phyloP scores from a whole-genome alignment of 2,329 filamentous ascomycete genomes.

The Xenosphaeropsis pyriputrescens region DNA sequence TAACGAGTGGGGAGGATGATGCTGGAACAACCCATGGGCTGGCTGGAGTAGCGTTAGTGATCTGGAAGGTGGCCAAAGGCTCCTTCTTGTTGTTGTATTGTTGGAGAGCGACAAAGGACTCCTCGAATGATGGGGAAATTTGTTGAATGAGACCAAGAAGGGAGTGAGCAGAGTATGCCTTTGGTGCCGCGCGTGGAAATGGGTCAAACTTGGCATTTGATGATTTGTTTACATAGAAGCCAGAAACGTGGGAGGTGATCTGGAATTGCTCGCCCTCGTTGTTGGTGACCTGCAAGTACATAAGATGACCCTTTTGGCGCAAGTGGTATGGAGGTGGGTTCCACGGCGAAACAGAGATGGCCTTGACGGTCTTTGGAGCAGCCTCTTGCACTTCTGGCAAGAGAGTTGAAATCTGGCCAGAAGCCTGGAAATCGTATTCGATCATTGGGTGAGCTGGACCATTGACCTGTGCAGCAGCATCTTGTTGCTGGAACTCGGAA shows the following conservation, averaged over 20 bases:
- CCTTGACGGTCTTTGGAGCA: constrained; percentile 81
- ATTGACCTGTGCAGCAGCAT: constrained; percentile 19
- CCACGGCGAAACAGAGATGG: constrained; percentile 80
- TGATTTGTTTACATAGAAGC: constrained; percentile 95
- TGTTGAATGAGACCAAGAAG: constrained; percentile 65
- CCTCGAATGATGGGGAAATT: constrained; percentile 71
- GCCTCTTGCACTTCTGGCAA: constrained; percentile 52
- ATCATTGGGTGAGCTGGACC: constrained; percentile 39
- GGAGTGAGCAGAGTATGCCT: constrained; percentile 70
- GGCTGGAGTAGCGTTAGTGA: constrained; percentile 85
- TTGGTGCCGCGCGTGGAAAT: constrained; percentile 62
- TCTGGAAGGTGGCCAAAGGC: constrained; percentile 82
- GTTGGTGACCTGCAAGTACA: constrained; percentile 80
- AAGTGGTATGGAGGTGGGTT: constrained; percentile 90
- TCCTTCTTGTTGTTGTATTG: constrained; percentile 77
- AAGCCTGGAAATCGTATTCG: constrained; percentile 64
- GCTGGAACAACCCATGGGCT: constrained; percentile 82
- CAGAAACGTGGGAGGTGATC: constrained; percentile 83
- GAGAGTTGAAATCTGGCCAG: constrained; percentile 54
- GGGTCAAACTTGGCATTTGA: constrained; percentile 94
- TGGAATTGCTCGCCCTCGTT: constrained; percentile 92
- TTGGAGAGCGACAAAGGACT: constrained; percentile 63
- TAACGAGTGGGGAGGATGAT: constrained; percentile 43
- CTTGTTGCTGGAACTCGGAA: constrained; percentile 24
- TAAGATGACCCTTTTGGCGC: constrained; percentile 78